phyloP scores from a whole-genome alignment of 2,329 filamentous ascomycete genomes.

The Clarireedia paspali region DNA sequence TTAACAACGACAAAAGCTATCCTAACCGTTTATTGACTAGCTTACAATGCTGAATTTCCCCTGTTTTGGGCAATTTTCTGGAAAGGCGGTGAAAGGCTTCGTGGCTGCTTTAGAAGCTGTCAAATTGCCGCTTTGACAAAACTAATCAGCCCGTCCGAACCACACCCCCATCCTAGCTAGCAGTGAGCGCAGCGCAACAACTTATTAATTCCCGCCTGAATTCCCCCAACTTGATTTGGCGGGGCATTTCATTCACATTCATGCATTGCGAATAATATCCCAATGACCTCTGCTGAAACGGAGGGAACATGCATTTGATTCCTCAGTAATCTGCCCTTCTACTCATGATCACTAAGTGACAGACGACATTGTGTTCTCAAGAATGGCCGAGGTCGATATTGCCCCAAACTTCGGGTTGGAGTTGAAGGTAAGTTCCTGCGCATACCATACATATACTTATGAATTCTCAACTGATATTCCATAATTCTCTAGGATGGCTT shows the following conservation, averaged over 20 bases:
- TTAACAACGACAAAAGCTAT: neutral
- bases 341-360: conserved; percentile 17
- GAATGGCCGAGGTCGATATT: conserved; percentile 76
- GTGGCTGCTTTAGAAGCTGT: conserved; percentile 3
- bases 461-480: conserved; percentile 9
- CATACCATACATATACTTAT: conserved; percentile 6
- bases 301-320: neutral
- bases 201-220: neutral
- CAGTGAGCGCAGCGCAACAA: neutral
- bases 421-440: conserved; percentile 62
- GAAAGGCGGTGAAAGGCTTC: no score
- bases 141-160: no score
- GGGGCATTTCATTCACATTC: conserved; percentile 6
- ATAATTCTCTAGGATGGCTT: conserved; percentile 70
- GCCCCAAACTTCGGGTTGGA: conserved; percentile 86
- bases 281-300: conserved; percentile 2
- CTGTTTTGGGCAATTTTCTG: no score
- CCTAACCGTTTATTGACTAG: neutral
- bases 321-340: conserved; percentile 7
- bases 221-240: conserved; percentile 1
- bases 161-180: no score
- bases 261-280: conserved; percentile 4
- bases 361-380: conserved; percentile 10
- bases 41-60: neutral
- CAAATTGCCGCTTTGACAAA: neutral